phyloP scores from a whole-genome alignment of 306 rosid species.

The Leucaena leucocephala region DNA sequence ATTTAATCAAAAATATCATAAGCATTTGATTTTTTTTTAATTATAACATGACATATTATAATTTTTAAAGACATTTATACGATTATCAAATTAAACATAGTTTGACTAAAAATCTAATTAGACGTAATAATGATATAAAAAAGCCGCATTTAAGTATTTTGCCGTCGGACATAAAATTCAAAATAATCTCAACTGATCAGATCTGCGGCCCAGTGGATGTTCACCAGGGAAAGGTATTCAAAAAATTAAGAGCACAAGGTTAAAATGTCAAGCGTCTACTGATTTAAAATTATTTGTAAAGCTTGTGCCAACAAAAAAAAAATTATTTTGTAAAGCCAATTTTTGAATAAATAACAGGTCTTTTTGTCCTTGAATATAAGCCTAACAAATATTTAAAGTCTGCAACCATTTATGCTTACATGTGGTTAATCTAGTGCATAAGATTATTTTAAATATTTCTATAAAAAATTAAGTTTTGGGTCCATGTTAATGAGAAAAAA shows the following conservation, averaged over 20 bases:
- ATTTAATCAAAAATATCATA: too few species aligned
- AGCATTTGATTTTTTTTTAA: neutral
- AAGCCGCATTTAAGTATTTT: neutral
- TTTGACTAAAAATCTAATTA: neutral
- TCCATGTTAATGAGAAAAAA: too few species aligned
- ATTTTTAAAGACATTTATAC: neutral
- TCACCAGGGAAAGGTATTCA: too few species aligned
- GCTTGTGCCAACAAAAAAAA: too few species aligned
- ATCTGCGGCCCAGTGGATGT: too few species aligned
- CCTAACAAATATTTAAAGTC: too few species aligned
- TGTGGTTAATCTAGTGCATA: too few species aligned
- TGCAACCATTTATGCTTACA: too few species aligned
- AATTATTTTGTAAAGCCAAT: neutral
- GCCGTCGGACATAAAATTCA: neutral
- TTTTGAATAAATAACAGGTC: neutral
- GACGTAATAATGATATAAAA: neutral
- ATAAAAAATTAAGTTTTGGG: too few species aligned
- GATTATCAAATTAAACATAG: neutral
- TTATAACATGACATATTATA: neutral
- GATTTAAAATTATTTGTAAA: neutral
- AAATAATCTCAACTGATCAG: neutral
- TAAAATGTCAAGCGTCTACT: neutral
- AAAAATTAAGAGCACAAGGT: too few species aligned
- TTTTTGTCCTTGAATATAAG: too few species aligned
- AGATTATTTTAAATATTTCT: too few species aligned